Base-by-base conservation (phyloP, 305 asterid species). In the Fraxinus xanthoxyloides region DNA sequence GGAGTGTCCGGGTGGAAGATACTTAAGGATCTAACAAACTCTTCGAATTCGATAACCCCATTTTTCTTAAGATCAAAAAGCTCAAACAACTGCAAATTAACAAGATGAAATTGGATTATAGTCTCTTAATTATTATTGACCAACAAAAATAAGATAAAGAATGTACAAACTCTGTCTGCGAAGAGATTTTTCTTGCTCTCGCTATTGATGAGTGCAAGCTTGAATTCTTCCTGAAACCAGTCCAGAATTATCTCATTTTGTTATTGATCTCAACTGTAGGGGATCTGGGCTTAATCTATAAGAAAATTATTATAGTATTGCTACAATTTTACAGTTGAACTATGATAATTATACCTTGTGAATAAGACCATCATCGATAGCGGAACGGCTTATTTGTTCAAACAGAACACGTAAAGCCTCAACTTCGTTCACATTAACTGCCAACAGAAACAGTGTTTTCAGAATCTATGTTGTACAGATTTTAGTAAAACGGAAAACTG, bases 11-110 rank as follows among this genome's bases (percentile, higher is more conserved):
- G 98, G 82, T 92, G 97, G 87, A 94, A 94, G 82, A 92, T 73
- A 89, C 86, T 93, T 80, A 94, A 82, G 7, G 97, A 87, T 10
- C 93, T 90, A 84, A 94, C 98, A 35, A 94, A 94, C 82, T 88
- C 97, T 67, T 92, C 97, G 65, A 94, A 94, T 81, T 90, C 97
- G 80, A 94, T 94, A 2, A 90, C 95, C 82, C 98, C 98, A 28
- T 89, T 89, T 12, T 21, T 79, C 90, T 92, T 90, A 36, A 80
- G 72, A 90, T 94, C 98, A 87, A 94, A 92, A 88, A 89, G 85
- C 85, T 92, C 92, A 82, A 94, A 94, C 82, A 94, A 78, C 98
- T 94, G 94, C 83, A 85, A 76, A 69, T 5, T 7, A 3, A 75
- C 19, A 54, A 23, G 30, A 59, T n/a, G 28, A 59, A 59, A 46